Conservation (phyloP, 2,329 filamentous ascomycete species). For the Sarocladiaceae sp. region DNA sequence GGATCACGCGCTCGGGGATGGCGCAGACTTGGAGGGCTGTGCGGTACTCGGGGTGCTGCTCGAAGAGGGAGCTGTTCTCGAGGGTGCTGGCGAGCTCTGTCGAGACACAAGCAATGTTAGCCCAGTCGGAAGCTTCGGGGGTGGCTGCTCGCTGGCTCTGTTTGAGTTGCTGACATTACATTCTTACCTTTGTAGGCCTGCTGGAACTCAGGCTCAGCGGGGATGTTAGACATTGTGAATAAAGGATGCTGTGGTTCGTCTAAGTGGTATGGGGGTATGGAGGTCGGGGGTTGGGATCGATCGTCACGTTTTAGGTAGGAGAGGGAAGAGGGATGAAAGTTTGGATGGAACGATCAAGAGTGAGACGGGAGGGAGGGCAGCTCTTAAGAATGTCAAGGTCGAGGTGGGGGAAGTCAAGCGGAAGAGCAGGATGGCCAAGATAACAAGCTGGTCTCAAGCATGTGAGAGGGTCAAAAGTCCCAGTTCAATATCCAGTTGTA, state of each 20-base stretch:
- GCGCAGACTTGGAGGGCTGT: constrained; percentile 82
- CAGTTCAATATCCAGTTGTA: too few relatives aligned
- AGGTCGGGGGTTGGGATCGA: too few relatives aligned
- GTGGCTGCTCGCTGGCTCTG: too few relatives aligned
- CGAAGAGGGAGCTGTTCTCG: constrained; percentile 86
- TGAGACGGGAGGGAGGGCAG: constrained; percentile 6
- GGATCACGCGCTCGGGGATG: constrained; percentile 89
- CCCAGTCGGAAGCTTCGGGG: neutral
- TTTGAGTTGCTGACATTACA: constrained; percentile 6
- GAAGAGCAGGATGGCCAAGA: neutral
- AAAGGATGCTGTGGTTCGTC: neutral
- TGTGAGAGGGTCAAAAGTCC: neutral
- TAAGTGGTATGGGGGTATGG: neutral
- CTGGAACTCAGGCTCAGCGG: constrained; percentile 92
- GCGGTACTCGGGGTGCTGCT: constrained; percentile 89
- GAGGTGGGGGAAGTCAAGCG: neutral
- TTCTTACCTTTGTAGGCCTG: constrained; percentile 88
- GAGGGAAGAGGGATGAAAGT: constrained; percentile 2
- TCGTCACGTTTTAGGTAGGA: too few relatives aligned
- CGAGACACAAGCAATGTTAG: neutral
- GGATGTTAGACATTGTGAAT: constrained; percentile 70
- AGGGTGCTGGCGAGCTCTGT: constrained; percentile 90
- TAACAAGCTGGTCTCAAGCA: neutral
- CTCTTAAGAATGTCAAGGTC: constrained; percentile 1
- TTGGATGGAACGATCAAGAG: neutral